phyloP scores from a whole-genome alignment of 1,284 basidiomycete genomes.

The Coniferiporia weirii region DNA sequence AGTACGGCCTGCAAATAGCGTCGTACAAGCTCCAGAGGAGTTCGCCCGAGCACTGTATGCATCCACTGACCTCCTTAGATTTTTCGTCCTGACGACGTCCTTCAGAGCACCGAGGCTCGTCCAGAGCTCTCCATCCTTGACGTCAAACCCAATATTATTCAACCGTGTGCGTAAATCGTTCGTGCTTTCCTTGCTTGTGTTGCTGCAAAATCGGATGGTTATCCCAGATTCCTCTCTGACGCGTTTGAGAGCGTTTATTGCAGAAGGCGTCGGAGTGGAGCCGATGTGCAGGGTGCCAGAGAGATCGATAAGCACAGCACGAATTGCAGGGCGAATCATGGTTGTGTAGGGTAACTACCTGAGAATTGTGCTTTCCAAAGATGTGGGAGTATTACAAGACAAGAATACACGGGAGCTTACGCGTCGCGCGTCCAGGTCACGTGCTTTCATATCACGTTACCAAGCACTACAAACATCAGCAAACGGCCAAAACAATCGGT shows the following conservation, averaged over 20 bases:
- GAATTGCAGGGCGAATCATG: slow-evolving; percentile 31
- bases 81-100: slow-evolving; percentile 37
- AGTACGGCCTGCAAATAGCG: slow-evolving; percentile 43
- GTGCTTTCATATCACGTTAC: neutral
- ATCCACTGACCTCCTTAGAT: slow-evolving; percentile 38
- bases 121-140: slow-evolving; percentile 44
- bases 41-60: neutral
- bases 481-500: no score
- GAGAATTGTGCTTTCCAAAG: no score
- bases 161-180: slow-evolving; percentile 38
- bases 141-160: slow-evolving; percentile 45
- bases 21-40: neutral
- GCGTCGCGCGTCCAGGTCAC: neutral
- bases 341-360: no score
- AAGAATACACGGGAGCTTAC: no score
- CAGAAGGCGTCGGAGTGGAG: slow-evolving; percentile 41
- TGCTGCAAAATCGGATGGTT: slow-evolving; percentile 62
- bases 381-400: no score
- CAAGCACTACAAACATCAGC: no score
- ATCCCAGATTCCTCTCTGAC: slow-evolving; percentile 38
- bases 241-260: slow-evolving; percentile 44
- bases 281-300: slow-evolving; percentile 66
- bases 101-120: slow-evolving; percentile 60
- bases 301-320: slow-evolving; percentile 60
- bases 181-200: slow-evolving; percentile 53